Percentiles rank a stretch among this genome's conserved stretches.
Conservation (phyloP, 2,329 filamentous ascomycete species). For the Emmonsia crescens region DNA sequence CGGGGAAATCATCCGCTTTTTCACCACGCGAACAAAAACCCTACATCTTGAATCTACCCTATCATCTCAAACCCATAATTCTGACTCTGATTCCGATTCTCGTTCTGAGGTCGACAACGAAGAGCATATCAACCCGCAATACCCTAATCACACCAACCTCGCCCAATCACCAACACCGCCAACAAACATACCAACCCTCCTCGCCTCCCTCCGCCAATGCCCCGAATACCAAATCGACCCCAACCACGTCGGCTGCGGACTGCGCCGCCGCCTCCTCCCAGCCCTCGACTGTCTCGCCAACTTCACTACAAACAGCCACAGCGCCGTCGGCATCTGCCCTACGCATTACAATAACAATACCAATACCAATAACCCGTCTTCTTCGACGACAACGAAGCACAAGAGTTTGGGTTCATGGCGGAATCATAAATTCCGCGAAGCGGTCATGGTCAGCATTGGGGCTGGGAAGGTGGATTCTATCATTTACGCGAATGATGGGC, state of each 20-base stretch:
- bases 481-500: background rate
- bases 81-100: constrained; percentile 5
- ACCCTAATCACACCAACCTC: background rate
- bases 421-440: background rate
- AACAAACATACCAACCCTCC: constrained; percentile 24
- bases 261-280: constrained; percentile 30
- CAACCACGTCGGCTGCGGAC: constrained; percentile 32
- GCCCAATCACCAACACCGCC: constrained; percentile 10
- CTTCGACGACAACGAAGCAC: background rate
- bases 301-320: constrained; percentile 23
- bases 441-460: background rate
- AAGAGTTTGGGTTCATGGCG: background rate
- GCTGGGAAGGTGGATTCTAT: background rate
- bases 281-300: constrained; percentile 29
- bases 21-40: constrained; percentile 30
- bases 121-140: constrained; percentile 6
- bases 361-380: background rate
- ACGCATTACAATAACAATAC: background rate
- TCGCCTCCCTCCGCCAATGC: constrained; percentile 29
- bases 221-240: constrained; percentile 35
- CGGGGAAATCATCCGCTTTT: constrained; percentile 36
- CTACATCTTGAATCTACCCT: constrained; percentile 32
- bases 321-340: constrained; percentile 8
- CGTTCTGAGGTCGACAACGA: background rate
- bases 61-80: constrained; percentile 11